Evolutionary conservation across 768 basidiomycete species (phyloP), one percentile per base, ranked within the genome.

Genomic region (Sarcomyxa edulis): DNA sequence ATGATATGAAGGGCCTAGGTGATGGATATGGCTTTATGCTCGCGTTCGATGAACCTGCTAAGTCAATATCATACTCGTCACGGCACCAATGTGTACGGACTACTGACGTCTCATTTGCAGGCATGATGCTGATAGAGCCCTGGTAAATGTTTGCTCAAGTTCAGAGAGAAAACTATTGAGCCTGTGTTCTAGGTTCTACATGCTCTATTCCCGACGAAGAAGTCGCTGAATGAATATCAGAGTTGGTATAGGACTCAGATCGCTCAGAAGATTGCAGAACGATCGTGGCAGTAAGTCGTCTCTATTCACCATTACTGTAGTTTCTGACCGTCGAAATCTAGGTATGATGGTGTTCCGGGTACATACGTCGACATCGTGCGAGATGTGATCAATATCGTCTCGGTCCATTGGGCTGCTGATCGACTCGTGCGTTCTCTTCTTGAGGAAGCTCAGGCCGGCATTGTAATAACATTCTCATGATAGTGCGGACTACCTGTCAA

Each of bases 401-500:
- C 59, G 3, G 59, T 64, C 1, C 61, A 69, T 38, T 68, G 69
- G 57, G 60, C 61, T 19, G 62, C 66, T 2, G 59, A 64, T 38
- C 48, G 57, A 39, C 40, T 69, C 15, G 68, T 68, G 32, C 18
- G 62, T 50, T 21, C 21, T 32, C 14, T 18, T 28, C n/a, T 28
- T n/a, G n/a, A n/a, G n/a, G n/a, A n/a, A n/a, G n/a, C n/a, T n/a
- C n/a, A n/a, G n/a, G n/a, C n/a, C n/a, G n/a, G 5, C 11, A 7
- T 2, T 19, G 15, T n/a, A 20, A 6, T 12, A 1, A 7, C 25
- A 35, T 37, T 18, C 12, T 11, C 15, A 26, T 18, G 31, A 2
- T 26, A 72, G 69, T 56, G 61, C 29, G 74, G 73, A 3, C 58
- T 76, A 20, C 49, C 64, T 9, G 47, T 74, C 27, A 76, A 75